Base-by-base conservation (phyloP, 2,329 filamentous ascomycete genomes). In the Calonectria leucothoes region DNA sequence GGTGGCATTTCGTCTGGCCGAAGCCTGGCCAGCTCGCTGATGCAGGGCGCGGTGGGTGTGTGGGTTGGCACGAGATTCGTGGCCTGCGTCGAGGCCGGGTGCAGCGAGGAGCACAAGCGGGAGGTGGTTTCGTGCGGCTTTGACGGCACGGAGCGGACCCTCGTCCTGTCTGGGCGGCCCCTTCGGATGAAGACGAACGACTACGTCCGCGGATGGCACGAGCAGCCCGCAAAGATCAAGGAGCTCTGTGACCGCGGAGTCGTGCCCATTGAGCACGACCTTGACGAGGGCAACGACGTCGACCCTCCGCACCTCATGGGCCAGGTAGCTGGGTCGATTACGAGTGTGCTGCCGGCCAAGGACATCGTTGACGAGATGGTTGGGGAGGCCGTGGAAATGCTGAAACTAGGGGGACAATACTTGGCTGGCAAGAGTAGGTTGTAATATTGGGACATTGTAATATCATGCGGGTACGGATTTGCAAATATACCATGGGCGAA, bases 21-120 rank as follows among this genome's bases (percentile, higher is more conserved):
- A 20, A 93, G 93, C 66, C 87, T 98, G 70, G 96, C 96, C 0
- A 92, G 92, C 71, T 93, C 92, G 74, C 86, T 98, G 83, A 96
- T 97, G 92, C 94, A 97, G 81, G 96, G 96, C 20, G 96, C 96
- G 1, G 89, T 90, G 4, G 96, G 94, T 14, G 96, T 97, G 1
- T 98, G 96, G 96, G 96, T 98, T 1, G 96, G 96, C 33, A 98
- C 96, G 73, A 89, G 96, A 25, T 98, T 98, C 84, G 95, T 98
- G 20, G 96, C 96, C 1, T 92, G 91, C 11, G 89, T 88, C 39
- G 96, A 98, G 86, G 95, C 95, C 0, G 93, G 93, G 20, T 96
- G 95, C 81, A 94, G 93, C 82, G 89, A 93, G 78, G 87, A 92
- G 86, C 96, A 98, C 85, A 98, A 98, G 87, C 88, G 93, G 78